Evolutionary conservation across 139 green algal species (phyloP), one percentile per base, ranked within the genome.

Genomic region (Chlorella sp.): DNA sequence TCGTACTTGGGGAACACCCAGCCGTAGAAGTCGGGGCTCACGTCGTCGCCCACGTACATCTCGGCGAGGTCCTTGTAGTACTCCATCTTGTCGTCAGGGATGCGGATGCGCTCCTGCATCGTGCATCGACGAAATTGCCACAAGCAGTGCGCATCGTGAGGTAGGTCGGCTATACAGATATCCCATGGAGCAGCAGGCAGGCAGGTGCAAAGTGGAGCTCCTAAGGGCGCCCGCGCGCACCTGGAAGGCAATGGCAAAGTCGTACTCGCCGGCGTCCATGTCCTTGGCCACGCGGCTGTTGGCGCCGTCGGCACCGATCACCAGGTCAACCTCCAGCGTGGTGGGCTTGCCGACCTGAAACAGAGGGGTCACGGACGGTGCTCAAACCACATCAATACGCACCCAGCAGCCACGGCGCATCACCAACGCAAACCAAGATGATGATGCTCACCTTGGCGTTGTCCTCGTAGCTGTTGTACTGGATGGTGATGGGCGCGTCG

Each of bases 1-100:
- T 99, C 95, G 78, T 98, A 99, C 91, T 99, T 99, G 76, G 95
- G 95, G 86, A 99, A 99, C 81, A 99, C 94, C 94, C 94, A 98
- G 81, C 94, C 95, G 75, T 99, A 99, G 84, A 99, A 99, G 88
- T 99, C 95, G 27, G 95, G 95, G 26, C 93, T 98, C 31, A 99
- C 95, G 74, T 99, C 95, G 73, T 99, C 95, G 35, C 95, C 95
- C 22, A 99, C 95, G 76, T 99, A 99, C 95, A 99, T 99, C 92
- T 99, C 95, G 6, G 95, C 95, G 49, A 99, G 84, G 87, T 99
- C 91, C 90, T 98, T 94, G 82, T 99, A 99, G 88, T 98, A 99
- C 62, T 97, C 88, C 95, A 99, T 99, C 89, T 98, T 98, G 79
- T 98, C 95, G 34, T 98, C 94, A 60, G 90, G 87, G 78, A 98